A percentile compares a stretch with the other conserved stretches of the same genome.
Conservation (phyloP, 495 filamentous ascomycete genomes). For the Daldinia loculata region DNA sequence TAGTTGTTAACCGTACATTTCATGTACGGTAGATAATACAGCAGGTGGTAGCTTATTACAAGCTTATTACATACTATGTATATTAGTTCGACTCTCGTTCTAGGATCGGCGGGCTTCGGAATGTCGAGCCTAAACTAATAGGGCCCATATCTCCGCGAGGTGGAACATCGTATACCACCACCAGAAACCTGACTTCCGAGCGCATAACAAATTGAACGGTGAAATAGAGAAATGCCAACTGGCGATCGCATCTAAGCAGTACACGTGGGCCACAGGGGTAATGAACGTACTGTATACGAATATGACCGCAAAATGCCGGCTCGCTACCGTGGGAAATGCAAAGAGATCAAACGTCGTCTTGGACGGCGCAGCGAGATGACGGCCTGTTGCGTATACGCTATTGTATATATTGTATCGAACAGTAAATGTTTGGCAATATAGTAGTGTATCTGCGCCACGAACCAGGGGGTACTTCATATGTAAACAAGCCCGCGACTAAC, state of each 20-base stretch:
- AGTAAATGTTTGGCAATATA: no score
- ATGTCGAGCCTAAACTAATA: constrained; percentile 41
- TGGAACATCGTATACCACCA: constrained; percentile 41
- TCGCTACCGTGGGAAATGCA: not conserved
- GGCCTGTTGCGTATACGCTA: not conserved
- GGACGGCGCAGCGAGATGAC: not conserved
- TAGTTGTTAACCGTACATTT: constrained; percentile 7
- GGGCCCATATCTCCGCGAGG: constrained; percentile 37
- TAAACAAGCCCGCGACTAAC: constrained; percentile 9
- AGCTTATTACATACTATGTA: constrained; percentile 1
- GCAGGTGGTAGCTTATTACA: constrained; percentile 36
- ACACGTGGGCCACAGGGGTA: constrained; percentile 13
- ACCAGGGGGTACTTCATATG: constrained; percentile 13
- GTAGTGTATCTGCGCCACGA: constrained; percentile 9
- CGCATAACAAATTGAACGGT: constrained; percentile 11
- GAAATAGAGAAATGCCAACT: constrained; percentile 28
- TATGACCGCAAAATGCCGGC: not conserved
- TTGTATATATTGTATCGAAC: not conserved
- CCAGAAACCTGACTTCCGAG: constrained; percentile 29
- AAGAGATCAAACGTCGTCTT: not conserved
- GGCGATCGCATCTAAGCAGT: constrained; percentile 23
- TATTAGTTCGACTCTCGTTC: constrained; percentile 10
- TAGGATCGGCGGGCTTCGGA: constrained; percentile 24
- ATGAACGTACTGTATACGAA: constrained; percentile 4
- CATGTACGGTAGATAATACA: constrained; percentile 30